Conservation (phyloP, 495 filamentous ascomycete genomes). For the Podospora didyma region DNA sequence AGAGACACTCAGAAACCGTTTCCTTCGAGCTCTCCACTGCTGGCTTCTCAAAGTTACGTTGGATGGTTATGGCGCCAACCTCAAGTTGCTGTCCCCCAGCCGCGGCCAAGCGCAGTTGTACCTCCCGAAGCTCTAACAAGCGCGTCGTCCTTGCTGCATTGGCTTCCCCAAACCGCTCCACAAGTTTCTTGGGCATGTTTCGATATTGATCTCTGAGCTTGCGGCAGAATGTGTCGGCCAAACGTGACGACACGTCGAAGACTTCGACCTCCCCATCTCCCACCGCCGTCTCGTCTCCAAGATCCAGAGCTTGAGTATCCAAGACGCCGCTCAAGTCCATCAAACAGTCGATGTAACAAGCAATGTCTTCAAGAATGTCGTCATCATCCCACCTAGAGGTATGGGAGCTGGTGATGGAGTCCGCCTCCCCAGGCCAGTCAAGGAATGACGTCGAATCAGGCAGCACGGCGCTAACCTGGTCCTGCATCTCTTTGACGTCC, state of each 20-base stretch:
- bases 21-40: neutral
- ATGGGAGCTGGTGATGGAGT: slow-evolving; percentile 1
- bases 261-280: no score
- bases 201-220: slow-evolving; percentile 1
- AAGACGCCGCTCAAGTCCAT: neutral
- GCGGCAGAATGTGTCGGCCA: slow-evolving; percentile 1
- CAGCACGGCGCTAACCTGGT: neutral
- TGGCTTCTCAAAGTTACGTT: neutral
- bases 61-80: neutral
- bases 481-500: neutral
- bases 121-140: neutral
- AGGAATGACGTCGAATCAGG: neutral
- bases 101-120: neutral
- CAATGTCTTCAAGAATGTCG: slow-evolving; percentile 1
- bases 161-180: slow-evolving; percentile 2
- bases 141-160: neutral
- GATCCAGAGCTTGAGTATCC: slow-evolving; percentile 3
- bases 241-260: slow-evolving; percentile 1
- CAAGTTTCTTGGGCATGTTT: neutral
- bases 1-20: neutral
- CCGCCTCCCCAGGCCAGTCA: neutral
- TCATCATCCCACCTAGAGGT: neutral
- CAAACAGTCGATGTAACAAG: slow-evolving; percentile 3
- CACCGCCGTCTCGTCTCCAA: neutral
- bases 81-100: neutral